A percentile compares a stretch with the other conserved stretches of the same genome.
phyloP scores from a whole-genome alignment of 1,284 basidiomycete genomes.

The Coniferiporia weirii region DNA sequence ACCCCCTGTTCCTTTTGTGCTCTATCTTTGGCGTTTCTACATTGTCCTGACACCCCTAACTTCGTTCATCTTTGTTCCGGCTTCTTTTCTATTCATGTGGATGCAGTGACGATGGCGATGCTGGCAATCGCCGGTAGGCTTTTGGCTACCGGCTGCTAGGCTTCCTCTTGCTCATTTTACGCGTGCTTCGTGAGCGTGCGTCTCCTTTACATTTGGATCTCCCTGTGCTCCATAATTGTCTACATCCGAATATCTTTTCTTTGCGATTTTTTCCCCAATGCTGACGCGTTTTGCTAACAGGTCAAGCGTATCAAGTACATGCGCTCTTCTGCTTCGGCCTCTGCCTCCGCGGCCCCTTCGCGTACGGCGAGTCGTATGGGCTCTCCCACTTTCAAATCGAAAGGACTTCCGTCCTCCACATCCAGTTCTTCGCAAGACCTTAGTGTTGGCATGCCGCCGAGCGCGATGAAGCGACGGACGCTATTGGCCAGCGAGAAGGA shows the following conservation, averaged over 20 bases:
- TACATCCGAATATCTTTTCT: background rate
- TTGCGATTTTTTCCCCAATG: background rate
- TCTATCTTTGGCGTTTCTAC: too few relatives aligned
- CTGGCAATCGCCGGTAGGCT: background rate
- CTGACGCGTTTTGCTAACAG: background rate
- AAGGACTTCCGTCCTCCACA: slow-evolving; percentile 1
- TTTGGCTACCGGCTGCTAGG: background rate
- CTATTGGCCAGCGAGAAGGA: background rate
- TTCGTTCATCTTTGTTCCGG: background rate
- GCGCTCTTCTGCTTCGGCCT: slow-evolving; percentile 1
- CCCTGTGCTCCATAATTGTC: background rate
- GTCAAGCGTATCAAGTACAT: slow-evolving; percentile 19
- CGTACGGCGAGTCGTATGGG: slow-evolving; percentile 9
- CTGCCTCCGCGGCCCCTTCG: slow-evolving; percentile 6
- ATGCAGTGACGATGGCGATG: background rate
- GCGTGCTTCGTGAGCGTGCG: background rate
- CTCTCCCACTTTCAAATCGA: slow-evolving; percentile 10
- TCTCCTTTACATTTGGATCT: too few relatives aligned
- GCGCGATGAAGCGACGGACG: slow-evolving; percentile 11
- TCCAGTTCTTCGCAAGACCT: background rate
- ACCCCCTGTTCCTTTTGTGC: too few relatives aligned
- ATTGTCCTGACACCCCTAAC: background rate
- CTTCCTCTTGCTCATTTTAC: background rate
- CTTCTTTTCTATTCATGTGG: background rate
- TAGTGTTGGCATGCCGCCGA: slow-evolving; percentile 4